These are phyloP conservation scores for Penicillium fimorum DNA, from an alignment of 495 filamentous ascomycete species.

Conservation along the genomic window DNA sequence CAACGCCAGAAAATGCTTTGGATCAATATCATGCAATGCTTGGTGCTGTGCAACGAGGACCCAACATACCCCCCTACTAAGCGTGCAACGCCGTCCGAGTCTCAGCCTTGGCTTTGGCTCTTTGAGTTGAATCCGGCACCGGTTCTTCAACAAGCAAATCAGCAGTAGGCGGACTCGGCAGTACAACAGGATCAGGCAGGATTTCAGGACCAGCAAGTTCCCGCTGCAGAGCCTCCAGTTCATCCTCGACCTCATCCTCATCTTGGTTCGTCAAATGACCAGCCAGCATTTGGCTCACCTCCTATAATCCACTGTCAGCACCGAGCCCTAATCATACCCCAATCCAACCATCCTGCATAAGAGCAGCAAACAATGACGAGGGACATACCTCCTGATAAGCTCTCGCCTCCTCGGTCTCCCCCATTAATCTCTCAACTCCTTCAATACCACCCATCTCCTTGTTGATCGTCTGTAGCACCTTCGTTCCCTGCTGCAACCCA, in stretches of 20 bases:
- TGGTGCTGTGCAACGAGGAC: neutral
- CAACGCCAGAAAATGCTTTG: slow-evolving; percentile 22
- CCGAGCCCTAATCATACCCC: neutral
- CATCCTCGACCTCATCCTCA: slow-evolving; percentile 97
- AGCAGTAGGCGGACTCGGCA: slow-evolving; percentile 61
- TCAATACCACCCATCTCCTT: slow-evolving; percentile 95
- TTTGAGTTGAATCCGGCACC: slow-evolving; percentile 31
- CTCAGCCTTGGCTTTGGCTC: slow-evolving; percentile 39
- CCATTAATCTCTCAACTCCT: slow-evolving; percentile 89
- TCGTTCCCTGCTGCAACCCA: slow-evolving; percentile 88
- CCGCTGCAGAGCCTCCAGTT: slow-evolving; percentile 74
- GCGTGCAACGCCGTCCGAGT: slow-evolving; percentile 35
- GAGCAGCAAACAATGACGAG: slow-evolving; percentile 2
- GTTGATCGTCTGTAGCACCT: slow-evolving; percentile 84
- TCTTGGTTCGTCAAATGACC: slow-evolving; percentile 86
- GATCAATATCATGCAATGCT: slow-evolving; percentile 17
- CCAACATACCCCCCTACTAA: slow-evolving; percentile 14
- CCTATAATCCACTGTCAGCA: slow-evolving; percentile 46
- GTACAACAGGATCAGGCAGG: slow-evolving; percentile 54
- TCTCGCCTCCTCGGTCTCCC: slow-evolving; percentile 81
- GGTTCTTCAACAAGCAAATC: slow-evolving; percentile 27
- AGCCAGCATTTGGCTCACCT: slow-evolving; percentile 85
- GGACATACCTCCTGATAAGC: slow-evolving; percentile 76
- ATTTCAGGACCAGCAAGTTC: slow-evolving; percentile 54
- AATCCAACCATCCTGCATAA: neutral